Evolutionary conservation across 805 yeast genomes (phyloP).

Genomic region (Scheffersomyces coipomensis): DNA sequence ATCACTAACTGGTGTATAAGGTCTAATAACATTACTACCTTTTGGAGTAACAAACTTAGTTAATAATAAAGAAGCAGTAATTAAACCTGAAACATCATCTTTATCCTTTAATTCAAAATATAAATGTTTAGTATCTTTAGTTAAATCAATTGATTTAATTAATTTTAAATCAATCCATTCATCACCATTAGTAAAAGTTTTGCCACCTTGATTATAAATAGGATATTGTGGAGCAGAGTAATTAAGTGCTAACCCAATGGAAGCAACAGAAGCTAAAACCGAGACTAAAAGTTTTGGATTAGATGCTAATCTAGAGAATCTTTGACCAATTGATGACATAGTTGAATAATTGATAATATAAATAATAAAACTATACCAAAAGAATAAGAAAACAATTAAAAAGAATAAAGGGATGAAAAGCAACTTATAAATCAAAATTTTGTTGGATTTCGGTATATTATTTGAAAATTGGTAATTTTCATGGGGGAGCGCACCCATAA

Average conservation of each 20-base stretch:
- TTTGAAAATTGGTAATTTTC: too few species aligned
- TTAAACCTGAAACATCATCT: conserved; percentile 73
- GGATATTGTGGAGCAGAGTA: conserved; percentile 16
- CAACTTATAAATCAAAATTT: too few species aligned
- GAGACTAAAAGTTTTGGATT: conserved; percentile 28
- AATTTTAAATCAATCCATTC: conserved; percentile 73
- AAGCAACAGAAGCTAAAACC: conserved; percentile 28
- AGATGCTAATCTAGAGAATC: conserved; percentile 19
- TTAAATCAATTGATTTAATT: conserved; percentile 46
- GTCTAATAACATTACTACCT: conserved; percentile 85
- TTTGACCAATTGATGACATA: too few species aligned
- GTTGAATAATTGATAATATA: too few species aligned
- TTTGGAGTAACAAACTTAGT: conserved; percentile 80
- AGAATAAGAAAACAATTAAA: too few species aligned
- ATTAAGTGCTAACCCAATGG: conserved; percentile 31
- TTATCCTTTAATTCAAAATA: conserved; percentile 65
- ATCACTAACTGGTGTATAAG: conserved; percentile 84
- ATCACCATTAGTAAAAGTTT: conserved; percentile 60
- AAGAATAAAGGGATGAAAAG: too few species aligned
- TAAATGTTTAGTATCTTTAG: conserved; percentile 65
- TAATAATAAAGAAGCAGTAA: conserved; percentile 75
- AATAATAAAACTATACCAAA: too few species aligned
- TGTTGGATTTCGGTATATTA: too few species aligned
- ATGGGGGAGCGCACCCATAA: too few species aligned
- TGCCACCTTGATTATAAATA: conserved; percentile 36